Conservation (phyloP, 2,329 filamentous ascomycete genomes). For the Sporothrix pseudoabietina region DNA sequence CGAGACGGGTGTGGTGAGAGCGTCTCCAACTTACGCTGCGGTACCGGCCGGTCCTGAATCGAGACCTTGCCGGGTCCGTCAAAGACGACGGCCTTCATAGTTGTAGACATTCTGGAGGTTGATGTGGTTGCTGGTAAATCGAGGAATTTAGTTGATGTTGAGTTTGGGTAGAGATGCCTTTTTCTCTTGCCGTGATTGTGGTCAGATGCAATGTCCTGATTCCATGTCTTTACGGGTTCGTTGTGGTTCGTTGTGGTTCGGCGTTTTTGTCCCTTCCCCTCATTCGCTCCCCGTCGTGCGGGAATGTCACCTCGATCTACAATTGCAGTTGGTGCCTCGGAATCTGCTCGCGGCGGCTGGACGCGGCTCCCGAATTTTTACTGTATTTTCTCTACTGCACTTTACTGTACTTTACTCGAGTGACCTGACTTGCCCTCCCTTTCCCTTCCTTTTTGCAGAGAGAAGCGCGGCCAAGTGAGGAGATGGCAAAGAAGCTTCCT, state of each 20-base stretch:
- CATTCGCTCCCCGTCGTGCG: background rate
- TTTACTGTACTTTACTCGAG: background rate
- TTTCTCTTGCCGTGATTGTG: background rate
- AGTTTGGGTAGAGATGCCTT: background rate
- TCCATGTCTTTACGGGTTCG: background rate
- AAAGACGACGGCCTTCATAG: slow-evolving; percentile 89
- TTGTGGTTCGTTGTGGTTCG: background rate
- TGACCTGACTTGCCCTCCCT: background rate
- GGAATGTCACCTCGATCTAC: slow-evolving; percentile 13
- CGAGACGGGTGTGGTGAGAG: background rate
- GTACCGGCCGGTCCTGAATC: slow-evolving; percentile 77
- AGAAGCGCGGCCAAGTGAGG: background rate
- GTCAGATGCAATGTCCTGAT: background rate
- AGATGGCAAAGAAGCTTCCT: background rate
- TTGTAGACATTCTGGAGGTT: slow-evolving; percentile 41
- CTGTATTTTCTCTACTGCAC: background rate
- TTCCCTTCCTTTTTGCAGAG: background rate
- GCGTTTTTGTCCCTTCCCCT: slow-evolving; percentile 17
- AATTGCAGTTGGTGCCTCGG: background rate
- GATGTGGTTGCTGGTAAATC: background rate
- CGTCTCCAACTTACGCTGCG: slow-evolving; percentile 52
- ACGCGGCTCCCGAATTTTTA: background rate
- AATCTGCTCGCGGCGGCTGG: background rate
- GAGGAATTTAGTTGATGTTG: background rate
- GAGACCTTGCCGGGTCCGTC: slow-evolving; percentile 74